Base-by-base conservation (phyloP, 2,329 filamentous ascomycete genomes). In the Fusarium mangiferae region DNA sequence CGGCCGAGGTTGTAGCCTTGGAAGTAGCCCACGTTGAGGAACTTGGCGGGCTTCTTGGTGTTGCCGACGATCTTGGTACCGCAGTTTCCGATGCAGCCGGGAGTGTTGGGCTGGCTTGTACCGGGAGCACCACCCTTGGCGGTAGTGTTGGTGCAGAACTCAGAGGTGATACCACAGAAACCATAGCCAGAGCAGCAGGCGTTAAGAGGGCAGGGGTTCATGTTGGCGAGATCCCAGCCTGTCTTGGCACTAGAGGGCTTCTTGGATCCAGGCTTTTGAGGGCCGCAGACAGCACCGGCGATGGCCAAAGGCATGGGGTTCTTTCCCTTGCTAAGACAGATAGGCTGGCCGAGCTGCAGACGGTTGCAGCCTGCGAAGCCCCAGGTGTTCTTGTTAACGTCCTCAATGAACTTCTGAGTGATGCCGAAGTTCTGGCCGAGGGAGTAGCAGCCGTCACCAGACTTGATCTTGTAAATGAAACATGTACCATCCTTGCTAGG, bases 191-290 rank as follows among this genome's bases (percentile, higher is more conserved):
- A 80, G 71, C 84, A 85, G 72, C 83, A 85, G 2, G 80, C 82
- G 33, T 84, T 84, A 1, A 86, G 77, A 0, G 84, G 84, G 66
- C 87, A 89, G 0, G 82, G 84, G 67, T 88, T 89, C 11, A 88
- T 75, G 14, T 78, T 73, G 1, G 79, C 70, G 7, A 87, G 75
- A 56, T 77, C 78, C 77, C 48, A 67, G 1, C 63, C 41, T 20
- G 74, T 80, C n/a, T 80, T 82, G 3, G 72, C 63, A 18, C 79
- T 74, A 0, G 75, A 22, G 0, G 79, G 79, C n/a, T 68, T 70
- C 17, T 52, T 60, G 0, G 81, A 80, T 12, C 78, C 80, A 7
- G 78, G 75, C 42, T 77, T 77, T 57, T 80, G 78, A 3, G 83
- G 83, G 2, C 83, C 82, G 22, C 83, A 84, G 1, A 79, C 70